These are phyloP conservation scores for Ceratocystis albifundus DNA, from an alignment of 2,329 filamentous ascomycete species.

Conservation along the genomic window DNA sequence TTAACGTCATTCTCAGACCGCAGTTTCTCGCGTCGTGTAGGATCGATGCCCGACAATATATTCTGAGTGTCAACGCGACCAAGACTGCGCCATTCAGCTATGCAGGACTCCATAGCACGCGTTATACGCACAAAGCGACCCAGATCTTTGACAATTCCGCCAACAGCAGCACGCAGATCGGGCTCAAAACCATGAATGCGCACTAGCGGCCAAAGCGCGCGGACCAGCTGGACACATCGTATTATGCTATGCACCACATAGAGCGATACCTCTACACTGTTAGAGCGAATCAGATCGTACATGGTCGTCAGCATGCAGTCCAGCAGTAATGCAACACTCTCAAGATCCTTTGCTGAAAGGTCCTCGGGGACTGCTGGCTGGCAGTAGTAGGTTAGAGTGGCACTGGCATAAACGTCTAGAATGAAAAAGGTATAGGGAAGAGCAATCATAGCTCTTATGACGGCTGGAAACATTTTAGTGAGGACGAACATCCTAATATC, in stretches of 20 bases:
- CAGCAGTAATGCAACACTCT: not conserved
- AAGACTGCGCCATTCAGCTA: constrained; percentile 1
- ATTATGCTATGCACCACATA: constrained; percentile 13
- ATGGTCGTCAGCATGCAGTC: constrained; percentile 7
- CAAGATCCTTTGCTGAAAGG: constrained; percentile 1
- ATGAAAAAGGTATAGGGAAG: constrained; percentile 36
- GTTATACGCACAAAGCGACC: constrained; percentile 5
- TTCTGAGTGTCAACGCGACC: constrained; percentile 5
- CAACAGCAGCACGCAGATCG: not conserved
- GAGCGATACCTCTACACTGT: not conserved
- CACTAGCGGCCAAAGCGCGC: constrained; percentile 9
- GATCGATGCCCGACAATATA: constrained; percentile 27
- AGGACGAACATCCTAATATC: constrained; percentile 39
- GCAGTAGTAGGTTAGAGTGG: constrained; percentile 30
- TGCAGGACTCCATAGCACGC: constrained; percentile 6
- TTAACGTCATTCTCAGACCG: constrained; percentile 29
- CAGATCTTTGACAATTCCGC: not conserved
- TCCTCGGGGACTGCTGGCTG: constrained; percentile 13
- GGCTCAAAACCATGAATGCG: constrained; percentile 12
- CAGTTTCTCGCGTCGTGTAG: constrained; percentile 33
- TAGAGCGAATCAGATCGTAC: constrained; percentile 17
- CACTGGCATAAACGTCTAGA: constrained; percentile 40
- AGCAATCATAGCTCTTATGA: constrained; percentile 33
- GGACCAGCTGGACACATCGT: not conserved
- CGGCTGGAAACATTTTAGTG: constrained; percentile 44